Evolutionary conservation across 441 rosid genomes (phyloP).

Genomic region (Bruguiera hainesii): DNA sequence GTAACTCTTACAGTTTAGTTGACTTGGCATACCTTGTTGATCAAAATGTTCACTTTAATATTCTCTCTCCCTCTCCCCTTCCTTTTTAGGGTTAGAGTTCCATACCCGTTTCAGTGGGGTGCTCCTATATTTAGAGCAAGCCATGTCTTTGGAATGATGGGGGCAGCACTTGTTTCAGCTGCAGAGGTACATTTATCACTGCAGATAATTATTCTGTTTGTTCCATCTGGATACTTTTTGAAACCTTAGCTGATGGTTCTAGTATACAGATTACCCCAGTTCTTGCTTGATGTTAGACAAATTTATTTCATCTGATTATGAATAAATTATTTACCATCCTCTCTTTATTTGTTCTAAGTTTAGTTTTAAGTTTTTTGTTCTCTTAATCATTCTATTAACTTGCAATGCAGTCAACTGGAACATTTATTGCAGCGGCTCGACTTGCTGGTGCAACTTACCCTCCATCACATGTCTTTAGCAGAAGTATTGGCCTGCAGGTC

Average conservation of each 20-base stretch:
- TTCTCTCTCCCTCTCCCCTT: slow-evolving; percentile 4
- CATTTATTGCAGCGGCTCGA: slow-evolving; percentile 79
- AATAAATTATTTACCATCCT: background rate
- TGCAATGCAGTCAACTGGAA: slow-evolving; percentile 72
- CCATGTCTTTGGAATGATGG: slow-evolving; percentile 94
- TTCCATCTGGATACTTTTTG: background rate
- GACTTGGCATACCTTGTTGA: background rate
- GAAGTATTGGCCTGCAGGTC: slow-evolving; percentile 93
- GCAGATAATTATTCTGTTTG: background rate
- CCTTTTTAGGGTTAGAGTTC: slow-evolving; percentile 70
- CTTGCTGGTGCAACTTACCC: slow-evolving; percentile 93
- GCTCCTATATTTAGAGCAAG: slow-evolving; percentile 88
- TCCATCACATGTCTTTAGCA: slow-evolving; percentile 74
- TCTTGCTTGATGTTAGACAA: background rate
- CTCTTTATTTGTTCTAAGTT: slow-evolving; percentile 4
- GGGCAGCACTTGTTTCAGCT: slow-evolving; percentile 83
- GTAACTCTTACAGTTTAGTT: background rate
- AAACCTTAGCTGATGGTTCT: background rate
- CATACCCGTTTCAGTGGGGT: slow-evolving; percentile 97
- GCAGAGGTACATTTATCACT: slow-evolving; percentile 54
- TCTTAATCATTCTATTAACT: background rate
- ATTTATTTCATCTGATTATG: background rate
- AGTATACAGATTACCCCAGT: background rate
- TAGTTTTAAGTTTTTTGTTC: background rate
- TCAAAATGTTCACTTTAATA: background rate